These are phyloP conservation scores for Triticum timopheevii DNA, from an alignment of 176 grass and related monocot species.

Conservation along the genomic window DNA sequence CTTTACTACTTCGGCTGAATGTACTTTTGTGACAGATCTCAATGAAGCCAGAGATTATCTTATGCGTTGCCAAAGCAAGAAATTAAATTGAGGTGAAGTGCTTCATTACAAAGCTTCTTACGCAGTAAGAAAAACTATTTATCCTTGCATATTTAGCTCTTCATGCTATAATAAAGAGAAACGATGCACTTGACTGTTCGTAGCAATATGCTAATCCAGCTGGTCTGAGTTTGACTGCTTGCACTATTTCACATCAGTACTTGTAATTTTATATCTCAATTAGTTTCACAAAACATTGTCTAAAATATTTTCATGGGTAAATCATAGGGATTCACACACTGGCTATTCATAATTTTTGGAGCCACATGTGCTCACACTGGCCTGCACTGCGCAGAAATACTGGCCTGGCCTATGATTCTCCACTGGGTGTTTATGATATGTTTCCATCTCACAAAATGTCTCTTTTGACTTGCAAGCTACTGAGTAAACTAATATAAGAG, in stretches of 20 bases:
- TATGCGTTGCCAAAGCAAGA: conserved; percentile 54
- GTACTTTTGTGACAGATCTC: conserved; percentile 48
- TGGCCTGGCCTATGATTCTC: conserved; percentile 23
- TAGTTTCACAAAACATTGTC: conserved; percentile 5
- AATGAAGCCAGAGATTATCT: conserved; percentile 78
- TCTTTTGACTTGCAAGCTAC: not conserved
- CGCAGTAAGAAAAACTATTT: not conserved
- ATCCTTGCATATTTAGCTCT: not conserved
- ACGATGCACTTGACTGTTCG: not conserved
- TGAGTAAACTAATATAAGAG: not conserved
- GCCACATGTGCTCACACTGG: not conserved
- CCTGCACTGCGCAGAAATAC: not conserved
- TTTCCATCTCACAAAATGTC: not conserved
- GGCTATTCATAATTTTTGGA: not conserved
- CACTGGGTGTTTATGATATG: not conserved
- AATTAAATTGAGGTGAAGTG: conserved; percentile 39
- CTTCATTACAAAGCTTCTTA: conserved; percentile 3
- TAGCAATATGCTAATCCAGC: conserved; percentile 1
- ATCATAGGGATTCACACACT: not conserved
- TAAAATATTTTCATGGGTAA: not conserved
- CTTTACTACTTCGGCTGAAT: conserved; percentile 1
- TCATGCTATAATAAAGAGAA: conserved; percentile 8
- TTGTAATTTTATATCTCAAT: not conserved
- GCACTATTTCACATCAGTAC: not conserved
- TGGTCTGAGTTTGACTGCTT: not conserved